Base-by-base conservation (phyloP, 306 rosid genomes). In the Vigna hirtella region DNA sequence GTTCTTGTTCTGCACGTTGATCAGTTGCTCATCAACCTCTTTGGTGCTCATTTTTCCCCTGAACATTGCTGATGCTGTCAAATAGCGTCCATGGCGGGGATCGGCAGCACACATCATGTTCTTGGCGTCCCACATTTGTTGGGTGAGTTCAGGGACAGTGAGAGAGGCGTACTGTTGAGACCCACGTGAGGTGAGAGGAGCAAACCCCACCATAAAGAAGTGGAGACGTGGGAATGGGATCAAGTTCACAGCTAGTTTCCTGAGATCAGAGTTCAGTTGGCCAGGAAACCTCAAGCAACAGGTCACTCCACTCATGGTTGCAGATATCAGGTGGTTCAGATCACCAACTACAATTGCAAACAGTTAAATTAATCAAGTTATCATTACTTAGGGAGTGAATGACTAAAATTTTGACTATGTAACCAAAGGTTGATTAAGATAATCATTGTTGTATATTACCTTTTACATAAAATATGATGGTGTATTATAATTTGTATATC, bases 91-190 rank as follows among this genome's bases (percentile, higher is more conserved):
- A 0, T 92, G 97, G 59, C 97, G 96, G 22, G 97, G 97, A 66
- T 92, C 97, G 34, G 97, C 97, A 4, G 97, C 97, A 20, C 96
- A 92, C 97, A 92, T 92, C 97, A 92, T 92, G 79, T 89, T 93
- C 70, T 93, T 93, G 83, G 96, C 74, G 72, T 93, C 98, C 98
- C 98, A 93, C 98, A 93, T 93, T 83, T 93, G 96, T 79, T 93
- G 98, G 51, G 98, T 93, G 26, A 93, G 86, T 89, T 93, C 96
- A 0, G 98, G 97, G 77, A 93, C 98, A 5, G 98, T 90, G 62
- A 93, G 96, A 64, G 96, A 89, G 64, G 86, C 89, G 85, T 93
- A 90, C 75, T 93, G 97, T 76, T 93, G 97, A 74, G 97, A 93
- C 2, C 97, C 97, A 14, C 91, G 97, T 40, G 97, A 90, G 67